Conservation (phyloP, 371 early-diverging fungal genomes). For the Mucor irregularis region DNA sequence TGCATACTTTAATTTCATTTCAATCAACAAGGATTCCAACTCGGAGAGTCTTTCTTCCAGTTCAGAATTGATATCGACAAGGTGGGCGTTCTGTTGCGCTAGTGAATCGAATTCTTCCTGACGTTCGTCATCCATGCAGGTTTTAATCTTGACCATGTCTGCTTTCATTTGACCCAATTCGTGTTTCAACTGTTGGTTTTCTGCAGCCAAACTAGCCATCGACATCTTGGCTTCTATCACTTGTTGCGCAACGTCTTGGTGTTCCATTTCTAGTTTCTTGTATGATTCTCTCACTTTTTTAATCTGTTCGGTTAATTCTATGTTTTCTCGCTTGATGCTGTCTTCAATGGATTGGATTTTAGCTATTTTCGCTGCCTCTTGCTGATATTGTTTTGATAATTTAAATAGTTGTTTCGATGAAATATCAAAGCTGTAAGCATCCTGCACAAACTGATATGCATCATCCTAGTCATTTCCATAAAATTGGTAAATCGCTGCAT, state of each 20-base stretch:
- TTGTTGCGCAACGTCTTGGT: slow-evolving; percentile 62
- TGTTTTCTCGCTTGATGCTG: slow-evolving; percentile 62
- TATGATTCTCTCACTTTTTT: slow-evolving; percentile 58
- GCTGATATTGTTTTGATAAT: slow-evolving; percentile 28
- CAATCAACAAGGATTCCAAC: slow-evolving; percentile 51
- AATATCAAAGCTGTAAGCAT: slow-evolving; percentile 34
- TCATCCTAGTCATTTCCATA: slow-evolving; percentile 6
- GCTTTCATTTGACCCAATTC: slow-evolving; percentile 27
- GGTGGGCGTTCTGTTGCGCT: slow-evolving; percentile 66
- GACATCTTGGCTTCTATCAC: slow-evolving; percentile 57
- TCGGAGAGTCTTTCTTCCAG: slow-evolving; percentile 65
- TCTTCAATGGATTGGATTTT: slow-evolving; percentile 46
- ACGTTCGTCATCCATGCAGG: slow-evolving; percentile 59
- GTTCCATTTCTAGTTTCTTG: slow-evolving; percentile 69
- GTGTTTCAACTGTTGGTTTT: slow-evolving; percentile 58
- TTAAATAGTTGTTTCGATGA: slow-evolving; percentile 19
- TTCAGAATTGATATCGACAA: slow-evolving; percentile 60
- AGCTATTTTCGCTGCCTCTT: slow-evolving; percentile 31
- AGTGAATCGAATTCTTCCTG: slow-evolving; percentile 68
- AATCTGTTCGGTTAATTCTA: slow-evolving; percentile 59
- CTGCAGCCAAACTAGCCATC: slow-evolving; percentile 50
- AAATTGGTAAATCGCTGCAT: not conserved
- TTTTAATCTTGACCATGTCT: slow-evolving; percentile 1
- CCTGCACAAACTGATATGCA: slow-evolving; percentile 29
- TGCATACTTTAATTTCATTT: slow-evolving; percentile 64